phyloP scores from a whole-genome alignment of 2,329 filamentous ascomycete species.

The Curvularia spicifera region DNA sequence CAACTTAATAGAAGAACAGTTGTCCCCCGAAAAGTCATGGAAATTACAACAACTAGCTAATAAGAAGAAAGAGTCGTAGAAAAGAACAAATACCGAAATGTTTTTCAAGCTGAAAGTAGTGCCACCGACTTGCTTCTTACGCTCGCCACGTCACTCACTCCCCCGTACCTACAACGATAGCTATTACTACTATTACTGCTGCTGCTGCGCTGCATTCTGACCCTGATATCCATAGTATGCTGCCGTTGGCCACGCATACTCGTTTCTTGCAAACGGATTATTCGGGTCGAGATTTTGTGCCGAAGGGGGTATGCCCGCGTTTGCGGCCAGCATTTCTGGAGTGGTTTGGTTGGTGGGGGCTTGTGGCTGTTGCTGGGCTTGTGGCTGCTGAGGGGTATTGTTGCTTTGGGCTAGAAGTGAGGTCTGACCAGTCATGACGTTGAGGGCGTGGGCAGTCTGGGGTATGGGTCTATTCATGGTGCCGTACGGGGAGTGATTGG shows the following conservation, averaged over 20 bases:
- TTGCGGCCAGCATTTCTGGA: conserved; percentile 19
- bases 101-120: not conserved
- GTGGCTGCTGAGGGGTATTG: conserved; percentile 13
- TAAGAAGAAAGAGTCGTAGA: not conserved
- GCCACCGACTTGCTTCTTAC: too few species aligned
- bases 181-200: conserved; percentile 13
- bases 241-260: conserved; percentile 34
- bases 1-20: too few species aligned
- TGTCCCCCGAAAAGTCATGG: too few species aligned
- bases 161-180: too few species aligned
- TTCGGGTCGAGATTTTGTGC: conserved; percentile 24
- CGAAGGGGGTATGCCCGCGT: conserved; percentile 13
- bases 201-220: conserved; percentile 17
- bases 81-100: not conserved
- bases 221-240: conserved; percentile 39
- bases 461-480: conserved; percentile 32
- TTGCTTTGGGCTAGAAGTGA: conserved; percentile 15
- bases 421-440: conserved; percentile 13
- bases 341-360: conserved; percentile 21
- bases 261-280: conserved; percentile 31
- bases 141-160: too few species aligned
- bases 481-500: conserved; percentile 32
- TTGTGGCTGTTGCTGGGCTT: conserved; percentile 25
- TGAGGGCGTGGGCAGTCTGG: conserved; percentile 22
- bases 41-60: too few species aligned